phyloP scores from a whole-genome alignment of 129 eudicot genomes.

The Chrysanthemum makinoi region DNA sequence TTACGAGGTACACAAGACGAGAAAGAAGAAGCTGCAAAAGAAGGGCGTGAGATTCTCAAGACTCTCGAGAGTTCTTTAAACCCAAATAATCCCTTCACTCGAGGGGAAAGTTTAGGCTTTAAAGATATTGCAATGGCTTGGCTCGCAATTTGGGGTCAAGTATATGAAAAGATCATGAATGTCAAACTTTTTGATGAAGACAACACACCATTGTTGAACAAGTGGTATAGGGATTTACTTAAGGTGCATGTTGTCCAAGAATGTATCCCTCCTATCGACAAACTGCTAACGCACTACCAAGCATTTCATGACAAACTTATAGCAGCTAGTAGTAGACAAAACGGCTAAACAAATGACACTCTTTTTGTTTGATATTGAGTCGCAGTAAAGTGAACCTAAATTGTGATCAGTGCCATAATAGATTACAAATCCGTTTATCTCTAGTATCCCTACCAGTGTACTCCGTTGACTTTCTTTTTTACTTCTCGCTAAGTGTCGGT shows the following conservation, averaged over 20 bases:
- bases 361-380: too few species aligned
- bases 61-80: constrained; percentile 7
- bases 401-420: too few species aligned
- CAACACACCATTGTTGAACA: constrained; percentile 20
- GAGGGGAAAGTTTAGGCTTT: constrained; percentile 9
- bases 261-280: constrained; percentile 20
- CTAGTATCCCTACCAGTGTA: too few species aligned
- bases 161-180: constrained; percentile 16
- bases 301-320: neutral
- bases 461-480: too few species aligned
- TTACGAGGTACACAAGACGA: constrained; percentile 3
- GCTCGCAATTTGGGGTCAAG: constrained; percentile 18
- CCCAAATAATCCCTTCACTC: constrained; percentile 8
- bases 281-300: neutral
- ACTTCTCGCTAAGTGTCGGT: too few species aligned
- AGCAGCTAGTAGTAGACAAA: neutral
- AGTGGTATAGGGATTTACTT: constrained; percentile 17
- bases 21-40: constrained; percentile 20
- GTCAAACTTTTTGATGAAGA: constrained; percentile 25
- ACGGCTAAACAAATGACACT: too few species aligned
- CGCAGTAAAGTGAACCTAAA: too few species aligned
- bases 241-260: constrained; percentile 9
- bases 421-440: too few species aligned
- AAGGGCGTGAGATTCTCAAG: constrained; percentile 21
- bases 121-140: constrained; percentile 24